Evolutionary conservation across 495 filamentous ascomycete genomes (phyloP), one percentile per base, ranked within the genome.

Genomic region (Penicillium manginii): DNA sequence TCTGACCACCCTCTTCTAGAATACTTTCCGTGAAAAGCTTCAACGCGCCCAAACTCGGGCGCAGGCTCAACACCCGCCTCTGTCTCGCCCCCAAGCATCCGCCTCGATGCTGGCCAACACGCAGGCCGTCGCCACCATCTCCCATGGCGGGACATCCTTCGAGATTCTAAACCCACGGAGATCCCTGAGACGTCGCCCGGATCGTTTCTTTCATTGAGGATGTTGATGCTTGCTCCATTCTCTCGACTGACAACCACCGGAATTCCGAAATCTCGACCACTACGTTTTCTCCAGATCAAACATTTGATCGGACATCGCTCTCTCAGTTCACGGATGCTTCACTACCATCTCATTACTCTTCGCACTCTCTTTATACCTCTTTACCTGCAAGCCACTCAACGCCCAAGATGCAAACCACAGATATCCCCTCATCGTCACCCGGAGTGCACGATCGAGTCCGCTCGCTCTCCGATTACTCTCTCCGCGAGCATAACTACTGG

Each of bases 81-180:
- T 26, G n/a, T 48, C 55, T 35, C 35, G 46, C 65, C 51, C 61
- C n/a, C 59, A 63, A 58, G 9, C 61, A 60, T 73, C 75, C 14
- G 71, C 74, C 46, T 66, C 71, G 42, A 67, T 70, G 53, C 51
- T 77, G 52, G 69, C 66, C 52, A 63, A 43, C 43, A 63, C 67
- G 23, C 60, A 59, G 58, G 56, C 68, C 47, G 65, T 64, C 12
- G 57, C 71, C 40, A 79, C 73, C 57, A 56, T 80, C 57, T 67
- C 71, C 26, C 71, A 76, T 58, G 67, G 76, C 23, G 78, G 78
- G 14, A 63, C 76, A n/a, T 70, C 68, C 21, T 80, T 80, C 50
- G 76, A 80, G 45, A 80, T 80, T 31, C 46, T 80, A 17, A 80
- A 80, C 32, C 78, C 78, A 22, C 74, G 73, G 51, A 72, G 73